Evolutionary conservation across 345 rosid species (phyloP), one percentile per base, ranked within the genome.

Genomic region (Salix arbutifolia): DNA sequence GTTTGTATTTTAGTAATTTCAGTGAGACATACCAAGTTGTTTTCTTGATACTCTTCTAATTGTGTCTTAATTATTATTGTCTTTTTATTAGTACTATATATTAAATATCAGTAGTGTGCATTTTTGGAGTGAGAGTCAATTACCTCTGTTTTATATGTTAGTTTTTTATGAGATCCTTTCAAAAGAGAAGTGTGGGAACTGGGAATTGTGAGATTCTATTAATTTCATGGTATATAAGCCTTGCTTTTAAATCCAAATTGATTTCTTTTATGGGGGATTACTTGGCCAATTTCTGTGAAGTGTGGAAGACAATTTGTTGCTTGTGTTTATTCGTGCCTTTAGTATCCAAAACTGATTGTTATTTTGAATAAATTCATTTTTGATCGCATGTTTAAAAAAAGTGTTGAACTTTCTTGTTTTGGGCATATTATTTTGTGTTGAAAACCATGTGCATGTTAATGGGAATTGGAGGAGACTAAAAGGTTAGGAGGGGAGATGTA

Each of bases 391-490:
- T 37, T 72, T 53, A 17, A 52, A 71, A 56, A n/a, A 26, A 18
- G 4, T 50, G 42, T 28, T 23, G 23, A 33, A 61, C 17, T 17
- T 40, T 73, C 8, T 23, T 73, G 16, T 73, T 38, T 21, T 14
- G 74, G 28, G 37, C 58, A 23, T 42, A 19, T 33, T 65, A 70
- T 17, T 25, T 56, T 35, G 7, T 31, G 26, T 11, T 67, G 75
- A 64, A 56, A 21, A 56, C 3, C 38, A 11, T 69, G 14, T 53
- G 14, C 17, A 21, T 77, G 86, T 82, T 53, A 91, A 88, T 83
- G 94, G 88, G 78, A 91, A 92, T 88, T 96, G 5, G 92, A 91
- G n/a, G 95, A 96, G 78, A 98, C 99, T 1, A 91, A 85, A 75
- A 86, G 99, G 73, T 79, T 96, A 78, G 94, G 91, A 19, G 90